Evolutionary conservation across 495 filamentous ascomycete genomes (phyloP).

Genomic region (Talaromyces thailandensis): DNA sequence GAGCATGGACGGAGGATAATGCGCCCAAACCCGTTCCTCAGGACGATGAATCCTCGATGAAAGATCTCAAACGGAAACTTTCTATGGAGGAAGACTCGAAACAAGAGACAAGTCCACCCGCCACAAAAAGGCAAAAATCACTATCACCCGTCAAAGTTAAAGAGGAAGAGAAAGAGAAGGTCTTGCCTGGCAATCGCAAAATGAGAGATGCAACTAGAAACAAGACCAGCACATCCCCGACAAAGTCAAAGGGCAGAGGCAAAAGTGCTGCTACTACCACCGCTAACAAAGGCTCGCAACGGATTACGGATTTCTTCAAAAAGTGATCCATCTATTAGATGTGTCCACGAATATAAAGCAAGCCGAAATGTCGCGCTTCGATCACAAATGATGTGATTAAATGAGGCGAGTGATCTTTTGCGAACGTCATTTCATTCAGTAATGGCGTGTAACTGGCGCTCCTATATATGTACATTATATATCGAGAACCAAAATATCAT

Average conservation of each 20-base stretch:
- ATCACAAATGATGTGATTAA: not conserved
- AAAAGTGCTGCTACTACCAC: not conserved
- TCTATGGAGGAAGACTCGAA: not conserved
- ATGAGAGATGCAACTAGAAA: constrained; percentile 32
- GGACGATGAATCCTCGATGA: constrained; percentile 17
- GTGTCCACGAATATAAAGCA: not conserved
- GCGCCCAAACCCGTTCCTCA: constrained; percentile 28
- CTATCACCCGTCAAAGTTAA: constrained; percentile 16
- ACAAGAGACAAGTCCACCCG: not conserved
- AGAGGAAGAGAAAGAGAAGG: constrained; percentile 7
- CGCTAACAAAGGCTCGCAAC: constrained; percentile 45
- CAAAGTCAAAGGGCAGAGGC: constrained; percentile 40
- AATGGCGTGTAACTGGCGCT: not conserved
- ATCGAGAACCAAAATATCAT: not conserved
- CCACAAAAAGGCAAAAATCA: constrained; percentile 13
- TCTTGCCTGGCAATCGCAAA: constrained; percentile 8
- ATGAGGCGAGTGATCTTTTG: not conserved
- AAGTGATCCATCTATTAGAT: constrained; percentile 28
- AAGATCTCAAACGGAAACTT: not conserved
- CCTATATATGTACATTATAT: not conserved
- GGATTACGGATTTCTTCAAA: constrained; percentile 80
- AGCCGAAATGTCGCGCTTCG: not conserved
- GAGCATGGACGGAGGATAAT: constrained; percentile 38
- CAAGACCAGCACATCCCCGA: constrained; percentile 22
- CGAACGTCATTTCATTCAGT: not conserved